These are phyloP conservation scores for Euphorbia tirucalli DNA, from an alignment of 345 rosid genomes.

Conservation along the genomic window DNA sequence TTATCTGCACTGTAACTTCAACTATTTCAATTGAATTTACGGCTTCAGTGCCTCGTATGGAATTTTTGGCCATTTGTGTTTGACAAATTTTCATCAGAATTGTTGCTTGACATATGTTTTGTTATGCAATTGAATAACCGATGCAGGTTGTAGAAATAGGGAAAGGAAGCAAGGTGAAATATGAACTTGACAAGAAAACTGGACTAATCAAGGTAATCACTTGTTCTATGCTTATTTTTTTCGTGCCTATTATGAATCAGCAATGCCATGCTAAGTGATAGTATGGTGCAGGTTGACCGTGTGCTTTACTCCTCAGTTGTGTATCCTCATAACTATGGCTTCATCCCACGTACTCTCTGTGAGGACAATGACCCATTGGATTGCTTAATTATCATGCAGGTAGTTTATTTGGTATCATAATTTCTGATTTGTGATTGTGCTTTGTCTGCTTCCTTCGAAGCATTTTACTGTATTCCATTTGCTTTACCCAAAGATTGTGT, in stretches of 20 bases:
- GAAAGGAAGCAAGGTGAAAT: conserved; percentile 38
- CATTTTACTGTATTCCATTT: not conserved
- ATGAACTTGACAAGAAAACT: conserved; percentile 36
- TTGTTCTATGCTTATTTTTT: not conserved
- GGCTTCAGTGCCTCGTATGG: not conserved
- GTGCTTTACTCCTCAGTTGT: conserved; percentile 37
- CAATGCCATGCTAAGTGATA: not conserved
- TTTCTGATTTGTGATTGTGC: not conserved
- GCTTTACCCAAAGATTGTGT: too few relatives aligned
- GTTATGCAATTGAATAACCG: not conserved
- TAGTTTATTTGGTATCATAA: not conserved
- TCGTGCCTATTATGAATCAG: not conserved
- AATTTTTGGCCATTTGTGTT: not conserved
- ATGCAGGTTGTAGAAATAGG: conserved; percentile 34
- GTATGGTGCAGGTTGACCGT: conserved; percentile 31
- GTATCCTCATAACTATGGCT: conserved; percentile 39
- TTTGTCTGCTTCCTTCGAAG: not conserved
- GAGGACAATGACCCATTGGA: conserved; percentile 37
- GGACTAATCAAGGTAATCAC: conserved; percentile 29
- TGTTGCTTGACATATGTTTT: not conserved
- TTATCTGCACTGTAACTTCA: not conserved
- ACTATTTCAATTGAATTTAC: not conserved
- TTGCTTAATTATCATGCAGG: conserved; percentile 35
- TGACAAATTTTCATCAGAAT: not conserved
- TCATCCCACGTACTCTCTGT: conserved; percentile 34